These are phyloP conservation scores for Collariella sp. DNA, from an alignment of 495 filamentous ascomycete species.

Conservation along the genomic window DNA sequence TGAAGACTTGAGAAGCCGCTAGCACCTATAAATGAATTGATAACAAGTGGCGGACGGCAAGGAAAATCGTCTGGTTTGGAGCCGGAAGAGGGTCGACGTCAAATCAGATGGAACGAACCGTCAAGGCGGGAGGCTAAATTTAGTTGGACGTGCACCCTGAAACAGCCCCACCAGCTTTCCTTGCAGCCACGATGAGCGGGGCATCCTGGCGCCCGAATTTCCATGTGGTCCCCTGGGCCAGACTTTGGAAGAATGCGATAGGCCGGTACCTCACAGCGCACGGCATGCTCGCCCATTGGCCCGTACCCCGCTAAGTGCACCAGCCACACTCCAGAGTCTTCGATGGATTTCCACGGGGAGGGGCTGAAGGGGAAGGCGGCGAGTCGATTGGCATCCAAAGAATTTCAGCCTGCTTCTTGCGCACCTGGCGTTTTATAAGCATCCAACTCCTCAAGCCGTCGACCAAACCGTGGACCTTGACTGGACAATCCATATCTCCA, in stretches of 20 bases:
- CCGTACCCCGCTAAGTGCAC: constrained; percentile 20
- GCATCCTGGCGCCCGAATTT: constrained; percentile 7
- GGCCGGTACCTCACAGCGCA: constrained; percentile 3
- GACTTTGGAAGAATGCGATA: constrained; percentile 7
- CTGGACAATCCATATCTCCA: constrained; percentile 1
- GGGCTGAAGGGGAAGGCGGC: constrained; percentile 30
- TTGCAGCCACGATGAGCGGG: constrained; percentile 15
- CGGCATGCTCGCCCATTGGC: background rate
- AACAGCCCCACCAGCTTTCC: background rate
- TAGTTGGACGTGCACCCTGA: background rate
- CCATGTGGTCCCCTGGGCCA: constrained; percentile 11
- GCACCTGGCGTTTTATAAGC: constrained; percentile 20
- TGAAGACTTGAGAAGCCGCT: too few species aligned
- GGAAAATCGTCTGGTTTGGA: too few species aligned
- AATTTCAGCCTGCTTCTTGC: constrained; percentile 28
- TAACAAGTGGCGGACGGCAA: too few species aligned
- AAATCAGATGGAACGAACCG: too few species aligned
- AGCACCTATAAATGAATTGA: too few species aligned
- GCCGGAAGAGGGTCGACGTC: too few species aligned
- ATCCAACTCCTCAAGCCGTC: background rate
- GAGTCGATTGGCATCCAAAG: constrained; percentile 22
- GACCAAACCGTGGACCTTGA: background rate
- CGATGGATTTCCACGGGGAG: constrained; percentile 33
- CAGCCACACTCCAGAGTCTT: constrained; percentile 34
- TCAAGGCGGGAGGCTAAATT: background rate